Base-by-base conservation (phyloP, 176 grass and related monocot genomes). In the Urochloa ruziziensis region DNA sequence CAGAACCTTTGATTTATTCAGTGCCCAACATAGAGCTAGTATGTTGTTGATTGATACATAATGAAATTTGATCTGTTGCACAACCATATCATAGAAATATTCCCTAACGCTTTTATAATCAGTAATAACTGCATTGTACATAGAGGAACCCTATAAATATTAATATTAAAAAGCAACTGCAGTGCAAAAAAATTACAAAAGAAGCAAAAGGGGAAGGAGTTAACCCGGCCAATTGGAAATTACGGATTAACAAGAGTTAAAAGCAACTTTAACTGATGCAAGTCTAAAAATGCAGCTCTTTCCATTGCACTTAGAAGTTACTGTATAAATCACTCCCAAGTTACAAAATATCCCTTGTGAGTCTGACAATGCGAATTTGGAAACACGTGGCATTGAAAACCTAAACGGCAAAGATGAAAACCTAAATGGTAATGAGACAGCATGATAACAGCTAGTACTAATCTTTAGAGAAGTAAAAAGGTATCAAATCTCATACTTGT, bases 401-500 rank as follows among this genome's bases (percentile, higher is more conserved):
- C 7, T 4, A 52, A 57, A 7, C 35, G 28, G 28, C 1, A 54
- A 39, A 75, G 27, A 25, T 75, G 51, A 75, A 16, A 58, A 58
- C 39, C 29, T n/a, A n/a, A n/a, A n/a, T n/a, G n/a, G n/a, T n/a
- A n/a, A n/a, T n/a, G n/a, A n/a, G n/a, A 61, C 51, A 52, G 60
- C 24, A 67, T 47, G 68, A 72, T 24, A 61, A 80, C 25, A 77
- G 52, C 7, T 61, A 69, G 24, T 42, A 85, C 35, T 61, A 70
- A 70, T 5, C 9, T 75, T 25, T 84, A 47, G 12, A 66, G 47
- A 51, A 80, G 44, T 54, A 70, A 89, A 84, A 67, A 52, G 35
- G 63, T 24, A 54, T 39, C 34, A 86, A 83, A 49, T 68, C 4
- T 64, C 67, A 15, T 92, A 97, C 95, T 83, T 97, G 92, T 84